A percentile compares a stretch with the other conserved stretches of the same genome.
Evolutionary conservation across 208 protist genomes (phyloP).

Genomic region (Cochliopodium minus): DNA sequence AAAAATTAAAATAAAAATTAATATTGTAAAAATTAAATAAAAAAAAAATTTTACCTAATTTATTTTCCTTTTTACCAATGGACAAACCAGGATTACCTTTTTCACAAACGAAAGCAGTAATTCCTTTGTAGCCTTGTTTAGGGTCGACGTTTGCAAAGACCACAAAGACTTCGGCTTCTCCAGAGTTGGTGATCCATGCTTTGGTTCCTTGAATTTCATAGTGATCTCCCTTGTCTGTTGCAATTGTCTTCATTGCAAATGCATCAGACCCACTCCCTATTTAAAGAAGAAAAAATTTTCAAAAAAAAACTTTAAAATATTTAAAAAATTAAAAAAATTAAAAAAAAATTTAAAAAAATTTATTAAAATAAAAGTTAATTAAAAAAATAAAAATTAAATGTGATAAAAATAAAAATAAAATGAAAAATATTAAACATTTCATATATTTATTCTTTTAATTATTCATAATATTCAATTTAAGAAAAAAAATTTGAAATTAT

Average conservation of each 20-base stretch:
- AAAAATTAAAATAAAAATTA: background rate
- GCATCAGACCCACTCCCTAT: slow-evolving; percentile 58
- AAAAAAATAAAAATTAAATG: too few relatives aligned
- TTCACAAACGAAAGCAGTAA: slow-evolving; percentile 85
- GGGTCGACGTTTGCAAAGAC: slow-evolving; percentile 73
- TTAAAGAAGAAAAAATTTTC: slow-evolving; percentile 71
- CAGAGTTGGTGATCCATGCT: slow-evolving; percentile 73
- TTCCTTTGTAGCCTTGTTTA: slow-evolving; percentile 61
- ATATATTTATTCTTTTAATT: too few relatives aligned
- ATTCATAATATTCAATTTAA: too few relatives aligned
- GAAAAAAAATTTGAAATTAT: too few relatives aligned
- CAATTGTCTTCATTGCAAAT: slow-evolving; percentile 62
- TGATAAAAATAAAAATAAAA: too few relatives aligned
- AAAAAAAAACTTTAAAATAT: slow-evolving; percentile 29
- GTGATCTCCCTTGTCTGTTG: slow-evolving; percentile 47
- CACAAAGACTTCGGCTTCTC: slow-evolving; percentile 64
- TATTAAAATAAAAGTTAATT: background rate
- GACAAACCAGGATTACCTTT: slow-evolving; percentile 51
- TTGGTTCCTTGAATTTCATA: slow-evolving; percentile 76
- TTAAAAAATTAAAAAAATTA: background rate
- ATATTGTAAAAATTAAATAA: too few relatives aligned
- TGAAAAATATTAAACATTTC: too few relatives aligned
- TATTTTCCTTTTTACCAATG: slow-evolving; percentile 76
- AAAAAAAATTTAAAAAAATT: background rate
- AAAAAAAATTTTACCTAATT: slow-evolving; percentile 34